Evolutionary conservation across 768 basidiomycete species (phyloP), one percentile per base, ranked within the genome.

Genomic region (Lentinus brumalis): DNA sequence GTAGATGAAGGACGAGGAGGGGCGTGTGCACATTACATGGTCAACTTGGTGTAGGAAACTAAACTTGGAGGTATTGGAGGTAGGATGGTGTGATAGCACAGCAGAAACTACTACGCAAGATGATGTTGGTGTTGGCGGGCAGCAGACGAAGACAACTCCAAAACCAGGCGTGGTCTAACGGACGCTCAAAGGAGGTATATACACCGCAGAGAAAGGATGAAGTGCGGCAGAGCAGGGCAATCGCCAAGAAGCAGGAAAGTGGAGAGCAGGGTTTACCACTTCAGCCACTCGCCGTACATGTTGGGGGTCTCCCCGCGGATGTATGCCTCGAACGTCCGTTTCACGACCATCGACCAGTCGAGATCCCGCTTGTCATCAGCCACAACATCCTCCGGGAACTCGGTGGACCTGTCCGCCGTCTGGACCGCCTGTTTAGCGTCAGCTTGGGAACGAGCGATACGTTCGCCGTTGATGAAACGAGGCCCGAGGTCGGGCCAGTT

Each of bases 401-500:
- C 52, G 6, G 39, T 32, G 7, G 16, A 6, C 53, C 42, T 44
- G 9, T 44, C 42, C 42, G 74, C 76, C 8, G 32, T 50, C 16
- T 70, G 61, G 21, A 71, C 70, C 18, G 66, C 49, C 49, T 39
- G 30, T 56, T 62, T 44, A 31, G 76, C 74, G 44, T 69, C 71
- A 11, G 73, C 74, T 35, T 78, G 75, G 38, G 75, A 75, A 45
- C 89, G 87, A 9, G 87, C 87, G 44, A 79, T 76, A 53, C 81
- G 82, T 77, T 98, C 96, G 38, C 89, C 90, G 12, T 83, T 83
- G 21, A 78, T 77, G 73, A 98, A 98, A 16, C 81, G 84, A 11
- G 83, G 77, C 1, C 96, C 96, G 30, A 98, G 83, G 70, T 98
- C 96, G 2, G 96, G 96, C 86, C 88, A 98, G 72, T 98, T 96